Evolutionary conservation across 148 eudicot species (phyloP).

Genomic region (Selenicereus undatus): DNA sequence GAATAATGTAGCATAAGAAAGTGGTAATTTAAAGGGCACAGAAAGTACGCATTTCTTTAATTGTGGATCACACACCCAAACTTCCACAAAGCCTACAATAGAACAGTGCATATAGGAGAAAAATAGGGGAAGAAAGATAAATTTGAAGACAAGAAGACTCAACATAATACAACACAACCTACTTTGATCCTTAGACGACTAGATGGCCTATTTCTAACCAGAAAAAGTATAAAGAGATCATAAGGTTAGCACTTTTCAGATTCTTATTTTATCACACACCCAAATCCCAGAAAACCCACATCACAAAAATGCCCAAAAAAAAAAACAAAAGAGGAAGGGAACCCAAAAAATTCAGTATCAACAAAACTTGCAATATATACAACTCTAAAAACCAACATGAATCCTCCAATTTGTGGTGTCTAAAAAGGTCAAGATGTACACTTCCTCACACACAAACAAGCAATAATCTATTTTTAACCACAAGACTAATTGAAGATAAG

Average conservation of each 20-base stretch:
- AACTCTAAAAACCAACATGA: no score
- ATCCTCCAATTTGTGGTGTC: neutral
- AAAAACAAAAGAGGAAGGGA: no score
- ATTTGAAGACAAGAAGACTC: no score
- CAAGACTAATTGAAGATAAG: neutral
- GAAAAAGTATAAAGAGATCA: neutral
- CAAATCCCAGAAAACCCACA: no score
- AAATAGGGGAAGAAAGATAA: neutral
- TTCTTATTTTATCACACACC: no score
- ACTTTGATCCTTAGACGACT: no score
- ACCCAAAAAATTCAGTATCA: no score
- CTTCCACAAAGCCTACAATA: neutral
- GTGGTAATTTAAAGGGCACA: neutral
- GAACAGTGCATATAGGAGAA: neutral
- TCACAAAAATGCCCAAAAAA: no score
- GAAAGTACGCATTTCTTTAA: neutral
- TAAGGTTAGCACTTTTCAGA: no score
- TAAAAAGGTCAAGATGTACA: neutral
- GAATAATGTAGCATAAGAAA: neutral
- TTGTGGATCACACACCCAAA: slow-evolving; percentile 5
- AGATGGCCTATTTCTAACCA: neutral
- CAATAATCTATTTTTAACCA: neutral
- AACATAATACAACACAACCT: no score
- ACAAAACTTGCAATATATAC: no score
- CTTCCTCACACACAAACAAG: neutral